These are phyloP conservation scores for Leccinum broughii DNA, from an alignment of 768 basidiomycete genomes.

Conservation along the genomic window DNA sequence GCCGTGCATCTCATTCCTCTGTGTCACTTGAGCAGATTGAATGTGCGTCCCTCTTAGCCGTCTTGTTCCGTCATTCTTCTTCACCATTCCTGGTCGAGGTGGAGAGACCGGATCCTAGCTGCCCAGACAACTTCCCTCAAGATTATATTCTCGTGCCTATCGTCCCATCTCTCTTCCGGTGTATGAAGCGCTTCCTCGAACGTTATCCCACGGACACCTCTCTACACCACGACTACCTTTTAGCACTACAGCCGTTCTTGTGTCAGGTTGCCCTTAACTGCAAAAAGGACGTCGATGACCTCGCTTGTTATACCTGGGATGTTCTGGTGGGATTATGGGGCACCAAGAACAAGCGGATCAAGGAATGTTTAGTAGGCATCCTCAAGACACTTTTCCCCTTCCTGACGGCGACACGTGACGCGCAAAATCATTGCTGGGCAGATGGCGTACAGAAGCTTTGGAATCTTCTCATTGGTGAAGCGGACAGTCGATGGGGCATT, in stretches of 20 bases:
- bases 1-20: constrained; percentile 27
- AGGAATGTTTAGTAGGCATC: constrained; percentile 78
- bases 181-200: constrained; percentile 62
- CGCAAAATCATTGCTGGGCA: constrained; percentile 39
- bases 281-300: constrained; percentile 53
- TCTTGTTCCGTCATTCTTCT: constrained; percentile 57
- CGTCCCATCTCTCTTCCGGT: constrained; percentile 53
- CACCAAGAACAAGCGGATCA: constrained; percentile 72
- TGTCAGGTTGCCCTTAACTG: constrained; percentile 78
- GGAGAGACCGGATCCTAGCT: constrained; percentile 22
- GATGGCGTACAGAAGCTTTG: constrained; percentile 54
- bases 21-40: constrained; percentile 67
- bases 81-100: constrained; percentile 56
- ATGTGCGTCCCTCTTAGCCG: constrained; percentile 61
- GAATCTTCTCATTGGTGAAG: constrained; percentile 59
- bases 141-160: constrained; percentile 17
- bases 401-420: constrained; percentile 43
- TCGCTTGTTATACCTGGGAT: constrained; percentile 65
- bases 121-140: constrained; percentile 36
- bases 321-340: constrained; percentile 71
- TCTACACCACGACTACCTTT: constrained; percentile 74
- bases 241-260: constrained; percentile 66
- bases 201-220: constrained; percentile 73
- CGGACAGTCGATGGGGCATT: constrained; percentile 62
- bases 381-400: constrained; percentile 75